Evolutionary conservation across 768 basidiomycete species (phyloP).

Genomic region (Porpolomopsis calyptriformis): DNA sequence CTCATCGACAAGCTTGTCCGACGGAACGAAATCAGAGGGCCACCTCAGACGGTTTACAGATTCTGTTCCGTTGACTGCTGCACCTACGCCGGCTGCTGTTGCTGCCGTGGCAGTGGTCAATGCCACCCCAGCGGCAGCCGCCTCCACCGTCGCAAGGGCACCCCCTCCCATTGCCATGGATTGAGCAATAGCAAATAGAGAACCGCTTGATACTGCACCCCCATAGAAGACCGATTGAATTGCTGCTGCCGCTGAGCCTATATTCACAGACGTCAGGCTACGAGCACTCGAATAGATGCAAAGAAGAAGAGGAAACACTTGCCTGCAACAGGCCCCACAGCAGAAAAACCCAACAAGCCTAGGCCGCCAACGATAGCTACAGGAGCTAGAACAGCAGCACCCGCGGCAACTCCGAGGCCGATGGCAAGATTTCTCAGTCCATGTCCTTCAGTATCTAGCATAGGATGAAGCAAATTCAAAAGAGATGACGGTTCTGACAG

Average conservation of each 20-base stretch:
- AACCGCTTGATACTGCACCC: slow-evolving; percentile 6
- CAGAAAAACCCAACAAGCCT: slow-evolving; percentile 4
- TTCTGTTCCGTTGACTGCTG: neutral
- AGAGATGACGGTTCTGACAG: neutral
- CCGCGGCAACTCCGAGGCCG: neutral
- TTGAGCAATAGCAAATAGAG: slow-evolving; percentile 8
- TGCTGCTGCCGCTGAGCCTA: slow-evolving; percentile 7
- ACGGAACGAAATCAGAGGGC: neutral
- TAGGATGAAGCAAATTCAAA: neutral
- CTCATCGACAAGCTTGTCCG: neutral
- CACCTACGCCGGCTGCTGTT: neutral
- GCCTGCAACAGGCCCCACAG: slow-evolving; percentile 10
- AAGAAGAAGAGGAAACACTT: neutral
- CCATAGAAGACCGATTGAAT: slow-evolving; percentile 6
- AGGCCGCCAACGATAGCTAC: neutral
- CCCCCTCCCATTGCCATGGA: slow-evolving; percentile 10
- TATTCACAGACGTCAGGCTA: neutral
- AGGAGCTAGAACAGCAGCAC: neutral
- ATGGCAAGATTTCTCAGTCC: neutral
- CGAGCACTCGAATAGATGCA: neutral
- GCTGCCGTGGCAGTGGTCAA: neutral
- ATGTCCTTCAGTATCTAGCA: neutral
- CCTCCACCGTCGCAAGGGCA: slow-evolving; percentile 4
- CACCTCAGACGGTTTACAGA: neutral
- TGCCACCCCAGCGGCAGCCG: slow-evolving; percentile 3